A percentile compares a stretch with the other conserved stretches of the same genome.
phyloP scores from a whole-genome alignment of 2,329 filamentous ascomycete genomes.

The Fusarium sp. region DNA sequence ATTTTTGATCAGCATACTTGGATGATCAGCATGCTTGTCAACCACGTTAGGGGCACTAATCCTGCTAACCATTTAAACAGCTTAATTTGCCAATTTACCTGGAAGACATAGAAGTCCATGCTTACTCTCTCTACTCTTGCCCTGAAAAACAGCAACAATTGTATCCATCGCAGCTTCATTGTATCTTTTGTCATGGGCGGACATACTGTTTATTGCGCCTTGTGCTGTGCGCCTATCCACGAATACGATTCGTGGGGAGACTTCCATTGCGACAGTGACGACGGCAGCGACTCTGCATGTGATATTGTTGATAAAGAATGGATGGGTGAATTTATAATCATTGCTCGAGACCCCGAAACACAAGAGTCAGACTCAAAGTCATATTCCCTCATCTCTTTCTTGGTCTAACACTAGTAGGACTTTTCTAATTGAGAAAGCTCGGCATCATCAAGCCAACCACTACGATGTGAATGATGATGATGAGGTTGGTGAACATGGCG shows the following conservation, averaged over 20 bases:
- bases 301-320: not conserved
- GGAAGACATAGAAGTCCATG: too few species aligned
- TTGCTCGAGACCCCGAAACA: not conserved
- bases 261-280: not conserved
- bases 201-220: not conserved
- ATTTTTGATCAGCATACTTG: too few species aligned
- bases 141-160: not conserved
- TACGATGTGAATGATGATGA: not conserved
- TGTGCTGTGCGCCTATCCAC: not conserved
- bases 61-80: too few species aligned
- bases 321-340: not conserved
- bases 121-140: not conserved
- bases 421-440: not conserved
- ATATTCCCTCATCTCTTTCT: rapidly evolving
- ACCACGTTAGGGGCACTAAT: too few species aligned
- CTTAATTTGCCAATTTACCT: too few species aligned
- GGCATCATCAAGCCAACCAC: not conserved
- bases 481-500: not conserved
- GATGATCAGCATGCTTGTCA: too few species aligned
- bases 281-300: not conserved
- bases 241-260: not conserved
- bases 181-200: not conserved
- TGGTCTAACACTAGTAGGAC: not conserved
- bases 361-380: not conserved
- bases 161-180: not conserved